phyloP scores from a whole-genome alignment of 345 rosid genomes.

The Eucalyptus sp. region DNA sequence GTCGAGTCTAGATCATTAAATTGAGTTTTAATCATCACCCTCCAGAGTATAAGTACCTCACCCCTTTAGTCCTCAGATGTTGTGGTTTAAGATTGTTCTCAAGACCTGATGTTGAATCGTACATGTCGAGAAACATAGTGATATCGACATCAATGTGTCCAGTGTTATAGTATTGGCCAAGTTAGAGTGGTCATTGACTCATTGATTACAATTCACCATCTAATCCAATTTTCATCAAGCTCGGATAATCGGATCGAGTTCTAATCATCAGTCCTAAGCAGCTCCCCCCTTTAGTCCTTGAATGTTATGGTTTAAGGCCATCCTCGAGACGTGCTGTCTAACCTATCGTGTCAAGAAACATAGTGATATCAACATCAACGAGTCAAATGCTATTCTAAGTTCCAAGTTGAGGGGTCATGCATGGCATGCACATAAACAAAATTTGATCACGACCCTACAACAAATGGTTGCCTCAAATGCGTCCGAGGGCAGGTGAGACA shows the following conservation, averaged over 20 bases:
- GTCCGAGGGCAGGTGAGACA: background rate
- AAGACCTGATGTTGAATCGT: fast-evolving
- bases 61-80: background rate
- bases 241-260: background rate
- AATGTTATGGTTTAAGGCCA: background rate
- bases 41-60: background rate
- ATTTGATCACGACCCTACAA: background rate
- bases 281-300: background rate
- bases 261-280: background rate
- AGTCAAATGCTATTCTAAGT: background rate
- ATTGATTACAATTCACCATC: background rate
- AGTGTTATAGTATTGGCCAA: background rate
- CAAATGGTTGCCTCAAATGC: background rate
- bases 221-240: background rate
- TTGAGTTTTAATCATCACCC: background rate
- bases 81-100: background rate
- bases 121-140: background rate
- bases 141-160: background rate
- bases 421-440: background rate
- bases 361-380: background rate
- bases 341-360: fast-evolving
- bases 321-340: background rate
- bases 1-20: background rate
- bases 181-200: background rate
- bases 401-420: background rate